Percentiles rank a stretch among this genome's conserved stretches.
phyloP scores from a whole-genome alignment of 495 filamentous ascomycete genomes.

The Aspergillus asperescens region DNA sequence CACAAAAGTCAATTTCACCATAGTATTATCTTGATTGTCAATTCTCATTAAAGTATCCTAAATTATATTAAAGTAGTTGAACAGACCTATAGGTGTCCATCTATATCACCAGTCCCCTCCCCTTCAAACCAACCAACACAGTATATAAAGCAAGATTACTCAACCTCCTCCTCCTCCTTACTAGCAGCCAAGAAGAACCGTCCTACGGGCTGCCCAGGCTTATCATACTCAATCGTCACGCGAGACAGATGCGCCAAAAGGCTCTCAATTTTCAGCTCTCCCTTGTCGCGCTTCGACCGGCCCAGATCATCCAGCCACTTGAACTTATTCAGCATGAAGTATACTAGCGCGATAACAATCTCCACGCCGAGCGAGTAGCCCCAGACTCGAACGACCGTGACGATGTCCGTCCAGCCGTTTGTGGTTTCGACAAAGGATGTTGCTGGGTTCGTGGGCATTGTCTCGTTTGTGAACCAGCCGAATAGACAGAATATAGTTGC shows the following conservation, averaged over 20 bases:
- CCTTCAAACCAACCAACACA: not conserved
- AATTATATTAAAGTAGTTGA: too few relatives aligned
- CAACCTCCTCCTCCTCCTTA: slow-evolving; percentile 43
- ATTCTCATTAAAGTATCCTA: too few relatives aligned
- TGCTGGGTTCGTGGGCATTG: slow-evolving; percentile 40
- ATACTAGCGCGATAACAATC: slow-evolving; percentile 70
- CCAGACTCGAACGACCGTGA: slow-evolving; percentile 76
- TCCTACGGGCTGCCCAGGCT: slow-evolving; percentile 38
- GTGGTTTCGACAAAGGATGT: slow-evolving; percentile 41
- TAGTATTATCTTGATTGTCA: too few relatives aligned
- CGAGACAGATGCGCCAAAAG: slow-evolving; percentile 64
- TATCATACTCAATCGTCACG: slow-evolving; percentile 64
- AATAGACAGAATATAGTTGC: slow-evolving; percentile 68
- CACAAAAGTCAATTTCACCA: too few relatives aligned
- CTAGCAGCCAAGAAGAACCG: slow-evolving; percentile 35
- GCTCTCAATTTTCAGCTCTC: slow-evolving; percentile 71
- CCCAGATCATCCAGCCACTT: slow-evolving; percentile 66
- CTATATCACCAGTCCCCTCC: not conserved
- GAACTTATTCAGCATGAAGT: slow-evolving; percentile 64
- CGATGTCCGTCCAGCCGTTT: slow-evolving; percentile 66
- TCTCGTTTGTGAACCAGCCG: slow-evolving; percentile 58
- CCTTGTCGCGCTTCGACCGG: slow-evolving; percentile 59
- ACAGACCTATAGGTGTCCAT: too few relatives aligned
- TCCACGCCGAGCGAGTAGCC: slow-evolving; percentile 67
- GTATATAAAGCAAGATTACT: slow-evolving; percentile 17